Evolutionary conservation across 2,329 filamentous ascomycete genomes (phyloP).

Genomic region (Periconia digitata): DNA sequence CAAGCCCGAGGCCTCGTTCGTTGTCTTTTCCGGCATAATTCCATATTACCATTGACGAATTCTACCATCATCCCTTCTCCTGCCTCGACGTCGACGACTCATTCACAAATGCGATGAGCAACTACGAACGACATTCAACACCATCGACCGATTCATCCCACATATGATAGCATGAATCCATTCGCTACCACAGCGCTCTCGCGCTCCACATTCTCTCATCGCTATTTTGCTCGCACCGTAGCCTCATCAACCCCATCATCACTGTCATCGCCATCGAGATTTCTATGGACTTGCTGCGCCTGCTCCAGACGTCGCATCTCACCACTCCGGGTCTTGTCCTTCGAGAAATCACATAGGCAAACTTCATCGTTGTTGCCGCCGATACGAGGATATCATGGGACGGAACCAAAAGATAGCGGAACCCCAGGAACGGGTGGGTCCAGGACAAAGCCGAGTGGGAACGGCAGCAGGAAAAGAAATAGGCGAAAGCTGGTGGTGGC

Average conservation of each 20-base stretch:
- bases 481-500: constrained; percentile 29
- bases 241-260: constrained; percentile 1
- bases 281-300: constrained; percentile 39
- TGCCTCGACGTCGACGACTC: too few relatives aligned
- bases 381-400: background rate
- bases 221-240: constrained; percentile 20
- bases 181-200: background rate
- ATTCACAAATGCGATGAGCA: too few relatives aligned
- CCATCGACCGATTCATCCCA: background rate
- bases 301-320: constrained; percentile 30
- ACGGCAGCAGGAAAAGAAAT: constrained; percentile 19
- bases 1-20: too few relatives aligned
- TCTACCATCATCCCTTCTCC: too few relatives aligned
- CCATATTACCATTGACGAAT: too few relatives aligned
- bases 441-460: constrained; percentile 11
- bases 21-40: too few relatives aligned
- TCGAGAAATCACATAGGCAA: background rate
- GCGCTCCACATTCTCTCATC: constrained; percentile 22
- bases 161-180: background rate
- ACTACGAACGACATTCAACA: too few relatives aligned
- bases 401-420: background rate
- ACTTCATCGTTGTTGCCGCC: background rate
- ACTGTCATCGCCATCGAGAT: background rate
- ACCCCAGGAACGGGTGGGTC: constrained; percentile 5
- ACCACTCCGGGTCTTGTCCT: constrained; percentile 9